phyloP scores from a whole-genome alignment of 192 early-diverging fungal genomes.

The Coemansia sp. region DNA sequence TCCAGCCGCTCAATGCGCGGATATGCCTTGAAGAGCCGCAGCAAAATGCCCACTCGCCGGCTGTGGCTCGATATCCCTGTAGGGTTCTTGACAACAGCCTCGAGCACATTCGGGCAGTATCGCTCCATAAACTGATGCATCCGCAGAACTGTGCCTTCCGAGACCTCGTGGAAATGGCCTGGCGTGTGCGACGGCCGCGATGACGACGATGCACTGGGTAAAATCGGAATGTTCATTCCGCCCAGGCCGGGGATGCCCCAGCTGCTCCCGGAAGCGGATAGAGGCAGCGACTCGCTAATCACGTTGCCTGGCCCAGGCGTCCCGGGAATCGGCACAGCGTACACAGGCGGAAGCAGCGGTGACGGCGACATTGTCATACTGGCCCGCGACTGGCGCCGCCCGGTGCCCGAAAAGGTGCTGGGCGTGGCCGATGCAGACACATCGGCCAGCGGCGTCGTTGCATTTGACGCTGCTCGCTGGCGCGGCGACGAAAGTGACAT shows the following conservation, averaged over 20 bases:
- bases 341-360: slow-evolving; percentile 41
- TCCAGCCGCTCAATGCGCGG: slow-evolving; percentile 49
- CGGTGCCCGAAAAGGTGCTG: slow-evolving; percentile 10
- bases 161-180: slow-evolving; percentile 36
- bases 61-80: slow-evolving; percentile 50
- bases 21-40: slow-evolving; percentile 45
- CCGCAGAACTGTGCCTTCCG: slow-evolving; percentile 48
- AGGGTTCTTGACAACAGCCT: slow-evolving; percentile 42
- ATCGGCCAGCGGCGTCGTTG: slow-evolving; percentile 21
- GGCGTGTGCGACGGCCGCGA: slow-evolving; percentile 18
- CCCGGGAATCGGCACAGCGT: slow-evolving; percentile 50
- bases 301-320: slow-evolving; percentile 50
- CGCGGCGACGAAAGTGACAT: slow-evolving; percentile 29
- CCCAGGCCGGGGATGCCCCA: slow-evolving; percentile 30
- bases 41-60: slow-evolving; percentile 36
- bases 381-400: slow-evolving; percentile 29
- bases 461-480: slow-evolving; percentile 11
- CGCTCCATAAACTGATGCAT: slow-evolving; percentile 56
- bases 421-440: slow-evolving; percentile 22
- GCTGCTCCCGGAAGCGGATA: slow-evolving; percentile 34
- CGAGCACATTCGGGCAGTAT: slow-evolving; percentile 46
- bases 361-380: slow-evolving; percentile 33
- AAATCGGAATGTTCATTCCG: slow-evolving; percentile 24
- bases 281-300: slow-evolving; percentile 38
- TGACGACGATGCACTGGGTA: slow-evolving; percentile 10